Conservation (phyloP, 371 early-diverging fungal genomes). For the Circinella minor region DNA sequence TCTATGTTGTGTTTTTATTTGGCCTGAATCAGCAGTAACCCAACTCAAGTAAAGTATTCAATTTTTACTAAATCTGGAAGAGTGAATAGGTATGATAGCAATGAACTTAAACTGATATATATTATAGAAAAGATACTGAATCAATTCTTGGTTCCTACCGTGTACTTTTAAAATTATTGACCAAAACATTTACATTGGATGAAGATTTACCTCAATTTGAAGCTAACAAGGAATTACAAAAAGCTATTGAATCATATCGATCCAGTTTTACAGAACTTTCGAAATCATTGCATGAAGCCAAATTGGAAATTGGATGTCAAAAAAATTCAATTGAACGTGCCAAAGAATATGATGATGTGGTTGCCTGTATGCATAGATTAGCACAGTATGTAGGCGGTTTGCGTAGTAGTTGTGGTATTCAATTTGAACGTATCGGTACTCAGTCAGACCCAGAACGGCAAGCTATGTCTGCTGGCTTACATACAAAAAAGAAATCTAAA, state of each 20-base stretch:
- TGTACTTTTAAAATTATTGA: constrained; percentile 59
- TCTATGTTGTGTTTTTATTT: constrained; percentile 58
- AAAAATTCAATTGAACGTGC: constrained; percentile 50
- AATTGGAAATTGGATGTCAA: constrained; percentile 64
- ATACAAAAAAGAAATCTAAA: background rate
- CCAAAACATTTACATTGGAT: constrained; percentile 73
- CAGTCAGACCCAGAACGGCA: constrained; percentile 6
- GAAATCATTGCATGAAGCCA: constrained; percentile 64
- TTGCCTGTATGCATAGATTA: constrained; percentile 61
- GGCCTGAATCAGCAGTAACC: constrained; percentile 67
- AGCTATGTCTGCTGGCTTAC: constrained; percentile 11
- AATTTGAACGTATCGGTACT: constrained; percentile 62
- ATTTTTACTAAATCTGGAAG: background rate
- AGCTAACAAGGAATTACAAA: constrained; percentile 53
- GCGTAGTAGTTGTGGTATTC: constrained; percentile 68
- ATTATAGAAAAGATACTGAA: constrained; percentile 58
- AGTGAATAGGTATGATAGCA: too few relatives aligned
- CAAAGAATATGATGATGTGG: constrained; percentile 44
- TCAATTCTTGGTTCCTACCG: constrained; percentile 59
- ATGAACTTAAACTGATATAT: too few relatives aligned
- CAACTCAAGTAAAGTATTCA: constrained; percentile 47
- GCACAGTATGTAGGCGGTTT: constrained; percentile 73
- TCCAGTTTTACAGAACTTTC: constrained; percentile 66
- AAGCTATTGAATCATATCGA: constrained; percentile 66
- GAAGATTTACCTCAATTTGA: constrained; percentile 59